These are phyloP conservation scores for Pestalotiopsis sp. DNA, from an alignment of 2,329 filamentous ascomycete genomes.

Conservation along the genomic window DNA sequence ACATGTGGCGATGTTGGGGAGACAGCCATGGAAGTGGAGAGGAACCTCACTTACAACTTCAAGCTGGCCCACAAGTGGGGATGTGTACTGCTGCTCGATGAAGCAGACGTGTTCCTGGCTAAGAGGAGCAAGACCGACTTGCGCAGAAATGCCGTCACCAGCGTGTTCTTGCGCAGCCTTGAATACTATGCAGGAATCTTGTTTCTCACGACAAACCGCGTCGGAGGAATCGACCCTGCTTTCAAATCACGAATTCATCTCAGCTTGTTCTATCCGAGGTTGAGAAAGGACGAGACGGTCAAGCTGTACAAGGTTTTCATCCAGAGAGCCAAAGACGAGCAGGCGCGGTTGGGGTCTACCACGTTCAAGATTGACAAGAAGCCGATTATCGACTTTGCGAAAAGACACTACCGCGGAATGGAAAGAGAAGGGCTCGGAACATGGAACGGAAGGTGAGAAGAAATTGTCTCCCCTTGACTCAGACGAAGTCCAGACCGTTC, in stretches of 20 bases:
- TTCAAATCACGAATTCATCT: constrained; percentile 27
- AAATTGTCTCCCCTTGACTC: too few relatives aligned
- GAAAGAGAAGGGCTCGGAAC: neutral
- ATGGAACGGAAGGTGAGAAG: constrained; percentile 22
- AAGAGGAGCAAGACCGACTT: constrained; percentile 27
- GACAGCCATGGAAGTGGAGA: constrained; percentile 26
- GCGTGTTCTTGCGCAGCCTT: constrained; percentile 20
- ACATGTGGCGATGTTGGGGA: constrained; percentile 32
- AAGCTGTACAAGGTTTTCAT: neutral
- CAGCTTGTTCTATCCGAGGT: constrained; percentile 19
- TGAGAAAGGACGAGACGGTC: constrained; percentile 12
- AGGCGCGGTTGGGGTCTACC: neutral
- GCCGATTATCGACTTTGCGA: constrained; percentile 17
- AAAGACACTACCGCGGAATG: constrained; percentile 16
- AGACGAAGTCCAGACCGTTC: too few relatives aligned
- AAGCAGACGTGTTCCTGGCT: constrained; percentile 35
- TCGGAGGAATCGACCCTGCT: constrained; percentile 23
- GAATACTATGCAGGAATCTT: constrained; percentile 22
- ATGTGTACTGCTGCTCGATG: constrained; percentile 33
- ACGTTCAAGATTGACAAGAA: constrained; percentile 16
- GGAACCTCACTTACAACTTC: constrained; percentile 28
- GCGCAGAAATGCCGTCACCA: constrained; percentile 16
- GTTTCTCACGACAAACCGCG: constrained; percentile 24
- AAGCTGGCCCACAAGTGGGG: constrained; percentile 44
- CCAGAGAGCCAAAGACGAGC: neutral